phyloP scores from a whole-genome alignment of 106 monocot species.

The Dioscorea dumetorum region DNA sequence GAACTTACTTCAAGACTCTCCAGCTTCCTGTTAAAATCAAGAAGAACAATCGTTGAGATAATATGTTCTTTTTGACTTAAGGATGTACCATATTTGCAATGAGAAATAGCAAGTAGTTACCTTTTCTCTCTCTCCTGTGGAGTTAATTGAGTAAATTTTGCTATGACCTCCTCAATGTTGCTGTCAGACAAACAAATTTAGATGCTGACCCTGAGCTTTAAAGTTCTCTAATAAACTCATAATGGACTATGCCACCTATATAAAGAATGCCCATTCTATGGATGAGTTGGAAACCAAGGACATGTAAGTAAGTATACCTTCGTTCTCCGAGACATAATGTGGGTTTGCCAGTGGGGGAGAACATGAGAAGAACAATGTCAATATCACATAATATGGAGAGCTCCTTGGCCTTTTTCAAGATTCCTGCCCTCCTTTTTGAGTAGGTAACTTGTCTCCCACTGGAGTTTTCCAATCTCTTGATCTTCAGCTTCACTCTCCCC shows the following conservation, averaged over 20 bases:
- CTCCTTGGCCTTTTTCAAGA: slow-evolving; percentile 77
- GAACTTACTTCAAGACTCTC: slow-evolving; percentile 90
- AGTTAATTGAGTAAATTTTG: slow-evolving; percentile 69
- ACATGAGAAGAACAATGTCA: slow-evolving; percentile 66
- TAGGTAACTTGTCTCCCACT: slow-evolving; percentile 65
- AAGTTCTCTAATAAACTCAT: too few relatives aligned
- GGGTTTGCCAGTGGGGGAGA: slow-evolving; percentile 68
- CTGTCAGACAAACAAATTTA: slow-evolving; percentile 17
- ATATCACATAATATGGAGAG: slow-evolving; percentile 77
- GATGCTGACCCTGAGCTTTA: not conserved
- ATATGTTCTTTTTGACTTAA: not conserved
- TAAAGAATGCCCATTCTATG: too few relatives aligned
- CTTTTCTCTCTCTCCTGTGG: slow-evolving; percentile 92
- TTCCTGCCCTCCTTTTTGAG: slow-evolving; percentile 65
- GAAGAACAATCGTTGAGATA: slow-evolving; percentile 1
- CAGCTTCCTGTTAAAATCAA: slow-evolving; percentile 56
- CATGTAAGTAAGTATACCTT: slow-evolving; percentile 51
- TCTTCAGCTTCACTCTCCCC: slow-evolving; percentile 84
- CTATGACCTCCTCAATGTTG: slow-evolving; percentile 68
- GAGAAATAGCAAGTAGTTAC: slow-evolving; percentile 9
- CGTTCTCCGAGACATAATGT: slow-evolving; percentile 64
- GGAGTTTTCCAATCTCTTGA: slow-evolving; percentile 63
- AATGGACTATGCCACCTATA: too few relatives aligned
- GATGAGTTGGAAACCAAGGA: too few relatives aligned
- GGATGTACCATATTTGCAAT: not conserved